A percentile compares a stretch with the other conserved stretches of the same genome.
Conservation (phyloP, 2,329 filamentous ascomycete species). For the Magnaporthiopsis incrustans region DNA sequence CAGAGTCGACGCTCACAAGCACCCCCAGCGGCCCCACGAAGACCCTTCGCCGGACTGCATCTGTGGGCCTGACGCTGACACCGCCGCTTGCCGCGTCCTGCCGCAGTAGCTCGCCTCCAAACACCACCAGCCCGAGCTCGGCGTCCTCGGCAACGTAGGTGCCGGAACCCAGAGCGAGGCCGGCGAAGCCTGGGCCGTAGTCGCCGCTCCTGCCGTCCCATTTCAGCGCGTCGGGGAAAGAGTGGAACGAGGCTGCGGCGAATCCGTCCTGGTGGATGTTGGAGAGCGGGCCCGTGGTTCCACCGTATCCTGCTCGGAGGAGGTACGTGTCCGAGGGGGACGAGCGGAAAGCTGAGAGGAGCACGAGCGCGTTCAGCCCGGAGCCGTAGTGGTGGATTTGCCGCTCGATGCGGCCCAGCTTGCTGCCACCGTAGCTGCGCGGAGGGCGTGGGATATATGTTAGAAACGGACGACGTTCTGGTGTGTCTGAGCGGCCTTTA, state of each 20-base stretch:
- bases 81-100: constrained; percentile 9
- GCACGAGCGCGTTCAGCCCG: constrained; percentile 46
- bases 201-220: constrained; percentile 52
- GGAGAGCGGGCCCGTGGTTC: constrained; percentile 41
- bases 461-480: neutral
- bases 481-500: neutral
- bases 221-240: constrained; percentile 43
- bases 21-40: constrained; percentile 39
- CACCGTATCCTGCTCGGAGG: constrained; percentile 46
- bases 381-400: constrained; percentile 56
- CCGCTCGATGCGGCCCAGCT: constrained; percentile 33
- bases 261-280: constrained; percentile 50
- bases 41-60: constrained; percentile 37
- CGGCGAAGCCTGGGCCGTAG: constrained; percentile 48
- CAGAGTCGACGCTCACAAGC: constrained; percentile 33
- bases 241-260: constrained; percentile 47
- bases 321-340: constrained; percentile 38
- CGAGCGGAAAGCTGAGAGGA: constrained; percentile 42
- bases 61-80: constrained; percentile 31
- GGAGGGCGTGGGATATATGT: constrained; percentile 5
- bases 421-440: constrained; percentile 32
- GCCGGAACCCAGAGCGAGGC: constrained; percentile 38
- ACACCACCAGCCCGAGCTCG: constrained; percentile 37
- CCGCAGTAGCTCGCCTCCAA: constrained; percentile 34
- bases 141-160: constrained; percentile 39